Base-by-base conservation (phyloP, 768 basidiomycete genomes). In the Stropharia rugosoannulata region DNA sequence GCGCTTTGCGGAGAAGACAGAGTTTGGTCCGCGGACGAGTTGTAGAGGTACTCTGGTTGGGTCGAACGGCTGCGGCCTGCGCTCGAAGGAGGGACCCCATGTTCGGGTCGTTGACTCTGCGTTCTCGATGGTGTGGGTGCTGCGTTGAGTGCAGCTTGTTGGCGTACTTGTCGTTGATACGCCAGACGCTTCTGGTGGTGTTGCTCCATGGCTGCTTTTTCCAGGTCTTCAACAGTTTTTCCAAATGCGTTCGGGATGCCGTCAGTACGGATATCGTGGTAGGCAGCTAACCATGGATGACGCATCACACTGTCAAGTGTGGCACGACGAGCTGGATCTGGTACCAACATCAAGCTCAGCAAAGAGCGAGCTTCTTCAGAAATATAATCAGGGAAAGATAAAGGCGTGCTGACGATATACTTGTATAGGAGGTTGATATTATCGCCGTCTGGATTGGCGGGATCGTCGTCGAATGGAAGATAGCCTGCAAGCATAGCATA, bases 381-480 rank as follows among this genome's bases (percentile, higher is more conserved):
- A 62, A 98, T 85, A 70, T 96, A 96, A 43, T 96, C 93, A n/a
- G 96, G 96, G 79, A 98, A 98, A 87, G 93, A 90, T 57, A 98
- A 85, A 9, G 91, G 90, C 1, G 97, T 99, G 77, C 88, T 95
- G 73, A 98, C 89, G 72, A 99, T 99, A 74, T 99, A 98, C 69
- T 91, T 93, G 84, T 99, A 98, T 45, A 99, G 75, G 5, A 98
- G 82, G 67, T 98, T 98, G 77, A 98, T 99, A 75, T 99, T 98
- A 76, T 99, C 96, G 56, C 97, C 97, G 54, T 98, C 97, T 4
- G 97, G 97, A 69, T 98, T 99, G 27, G 87, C 89, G 1, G 97
- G 97, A 72, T 99, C 97, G 71, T 98, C 97, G 72, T 98, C 97
- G 72, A 98, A 99, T 19, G 97, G 97, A n/a, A 97, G 87, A 67